phyloP scores from a whole-genome alignment of 2,329 filamentous ascomycete genomes.

The Colletotrichum shisoi region DNA sequence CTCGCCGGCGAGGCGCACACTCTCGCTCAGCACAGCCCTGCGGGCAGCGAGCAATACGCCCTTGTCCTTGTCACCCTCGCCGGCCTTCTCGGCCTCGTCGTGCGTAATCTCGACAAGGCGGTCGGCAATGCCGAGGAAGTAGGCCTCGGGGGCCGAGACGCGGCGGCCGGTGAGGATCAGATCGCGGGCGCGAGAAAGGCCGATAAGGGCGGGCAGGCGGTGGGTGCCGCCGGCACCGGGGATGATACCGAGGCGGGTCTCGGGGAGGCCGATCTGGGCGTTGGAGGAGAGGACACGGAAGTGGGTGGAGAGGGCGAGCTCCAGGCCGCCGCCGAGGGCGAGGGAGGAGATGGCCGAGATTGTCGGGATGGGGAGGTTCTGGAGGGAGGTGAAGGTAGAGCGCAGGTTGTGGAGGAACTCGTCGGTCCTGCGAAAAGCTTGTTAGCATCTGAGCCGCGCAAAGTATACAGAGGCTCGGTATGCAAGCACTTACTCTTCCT shows the following conservation, averaged over 20 bases:
- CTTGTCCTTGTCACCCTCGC: constrained; percentile 47
- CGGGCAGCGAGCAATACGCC: constrained; percentile 66
- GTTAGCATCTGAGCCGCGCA: constrained; percentile 1
- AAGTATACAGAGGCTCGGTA: no score
- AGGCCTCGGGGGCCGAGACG: constrained; percentile 83
- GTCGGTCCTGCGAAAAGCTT: constrained; percentile 65
- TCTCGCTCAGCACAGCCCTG: constrained; percentile 74
- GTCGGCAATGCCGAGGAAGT: constrained; percentile 89
- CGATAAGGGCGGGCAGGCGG: constrained; percentile 83
- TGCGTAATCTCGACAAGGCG: constrained; percentile 79
- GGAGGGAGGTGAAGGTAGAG: constrained; percentile 75
- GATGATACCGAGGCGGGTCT: constrained; percentile 92
- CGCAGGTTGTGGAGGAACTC: constrained; percentile 82
- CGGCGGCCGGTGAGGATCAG: constrained; percentile 89
- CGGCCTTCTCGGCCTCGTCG: constrained; percentile 50
- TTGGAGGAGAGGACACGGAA: constrained; percentile 86
- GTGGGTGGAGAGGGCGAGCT: constrained; percentile 88
- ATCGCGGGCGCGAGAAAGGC: constrained; percentile 82
- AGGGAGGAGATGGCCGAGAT: constrained; percentile 86
- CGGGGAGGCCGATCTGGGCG: constrained; percentile 81
- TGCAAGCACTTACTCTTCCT: constrained; percentile 70
- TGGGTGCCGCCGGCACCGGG: constrained; percentile 94
- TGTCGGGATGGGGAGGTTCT: constrained; percentile 83
- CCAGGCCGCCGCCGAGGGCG: constrained; percentile 91
- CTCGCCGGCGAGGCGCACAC: constrained; percentile 78